Base-by-base conservation (phyloP, 345 rosid species). In the Physaria fendleri region DNA sequence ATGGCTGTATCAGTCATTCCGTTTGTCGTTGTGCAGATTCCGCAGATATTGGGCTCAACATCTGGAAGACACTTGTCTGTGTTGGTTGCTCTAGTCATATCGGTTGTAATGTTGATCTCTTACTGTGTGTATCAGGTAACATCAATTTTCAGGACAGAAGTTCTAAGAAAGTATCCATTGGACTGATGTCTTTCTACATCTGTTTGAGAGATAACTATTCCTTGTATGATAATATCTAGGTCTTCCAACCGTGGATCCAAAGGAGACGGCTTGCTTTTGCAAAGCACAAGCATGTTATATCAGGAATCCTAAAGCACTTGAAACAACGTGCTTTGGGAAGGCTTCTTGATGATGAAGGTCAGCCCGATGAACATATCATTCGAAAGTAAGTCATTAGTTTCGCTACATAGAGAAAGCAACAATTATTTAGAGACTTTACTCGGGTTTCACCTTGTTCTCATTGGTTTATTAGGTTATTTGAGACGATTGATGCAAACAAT, bases 231-330 rank as follows among this genome's bases (percentile, higher is more conserved):
- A 23, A 50, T 40, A 29, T 67, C 35, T 60, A 77, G 81, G 78
- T 77, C 24, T 71, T 85, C 67, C 99, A 93, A 76, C 99, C 99
- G 10, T 82, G 87, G 95, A 81, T 93, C 45, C 99, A 87, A 71
- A 74, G 72, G 70, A 81, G 95, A 39, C 77, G 85, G 42, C 65
- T 93, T 58, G 91, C 85, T 71, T 93, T 71, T 43, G 85, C 72
- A 11, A 82, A 79, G 79, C 92, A 79, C 72, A 87, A 81, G 79
- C 90, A 68, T 59, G 82, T 83, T 28, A 75, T 93, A 9, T 82
- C 96, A 43, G 84, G 82, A 76, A 78, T 93, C 47, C 65, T 93
- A 48, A 73, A 49, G 63, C 94, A 89, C 59, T 59, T 93, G 55
- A 83, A 71, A 61, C 69, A 29, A 72, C 93, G 27, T 59, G 76